These are phyloP conservation scores for Evansstolkia leycettana DNA, from an alignment of 495 filamentous ascomycete species.

Conservation along the genomic window DNA sequence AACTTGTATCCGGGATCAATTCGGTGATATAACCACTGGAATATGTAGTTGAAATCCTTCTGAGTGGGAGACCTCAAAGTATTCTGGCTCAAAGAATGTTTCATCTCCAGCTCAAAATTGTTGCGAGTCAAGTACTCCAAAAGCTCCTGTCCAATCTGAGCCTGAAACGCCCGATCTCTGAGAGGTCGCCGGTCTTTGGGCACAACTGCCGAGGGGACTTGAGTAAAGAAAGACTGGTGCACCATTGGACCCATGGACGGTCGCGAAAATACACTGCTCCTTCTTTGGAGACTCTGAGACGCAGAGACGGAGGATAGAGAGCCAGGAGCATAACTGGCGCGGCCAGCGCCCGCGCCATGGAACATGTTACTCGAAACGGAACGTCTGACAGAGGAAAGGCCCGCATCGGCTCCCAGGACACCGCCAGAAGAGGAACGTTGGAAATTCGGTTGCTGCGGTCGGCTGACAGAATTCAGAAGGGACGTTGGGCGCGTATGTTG, in stretches of 20 bases:
- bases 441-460: slow-evolving; percentile 77
- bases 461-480: slow-evolving; percentile 74
- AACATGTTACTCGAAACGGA: slow-evolving; percentile 63
- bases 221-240: slow-evolving; percentile 87
- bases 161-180: slow-evolving; percentile 66
- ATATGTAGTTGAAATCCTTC: slow-evolving; percentile 94
- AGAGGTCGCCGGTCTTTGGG: slow-evolving; percentile 84
- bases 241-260: slow-evolving; percentile 49
- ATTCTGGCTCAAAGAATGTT: slow-evolving; percentile 76
- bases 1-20: slow-evolving; percentile 90
- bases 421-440: slow-evolving; percentile 69
- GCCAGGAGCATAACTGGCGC: slow-evolving; percentile 62
- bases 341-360: slow-evolving; percentile 43
- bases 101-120: slow-evolving; percentile 97
- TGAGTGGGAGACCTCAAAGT: slow-evolving; percentile 87
- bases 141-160: slow-evolving; percentile 74
- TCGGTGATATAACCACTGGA: slow-evolving; percentile 92
- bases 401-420: slow-evolving; percentile 56
- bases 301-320: slow-evolving; percentile 35
- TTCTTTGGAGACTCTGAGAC: slow-evolving; percentile 42
- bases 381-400: slow-evolving; percentile 76
- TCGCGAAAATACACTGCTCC: slow-evolving; percentile 77
- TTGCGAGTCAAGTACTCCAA: slow-evolving; percentile 81
- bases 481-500: slow-evolving; percentile 71
- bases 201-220: slow-evolving; percentile 64